These are phyloP conservation scores for Rhodotorula sp. DNA, from an alignment of 1,284 basidiomycete genomes.

Conservation along the genomic window DNA sequence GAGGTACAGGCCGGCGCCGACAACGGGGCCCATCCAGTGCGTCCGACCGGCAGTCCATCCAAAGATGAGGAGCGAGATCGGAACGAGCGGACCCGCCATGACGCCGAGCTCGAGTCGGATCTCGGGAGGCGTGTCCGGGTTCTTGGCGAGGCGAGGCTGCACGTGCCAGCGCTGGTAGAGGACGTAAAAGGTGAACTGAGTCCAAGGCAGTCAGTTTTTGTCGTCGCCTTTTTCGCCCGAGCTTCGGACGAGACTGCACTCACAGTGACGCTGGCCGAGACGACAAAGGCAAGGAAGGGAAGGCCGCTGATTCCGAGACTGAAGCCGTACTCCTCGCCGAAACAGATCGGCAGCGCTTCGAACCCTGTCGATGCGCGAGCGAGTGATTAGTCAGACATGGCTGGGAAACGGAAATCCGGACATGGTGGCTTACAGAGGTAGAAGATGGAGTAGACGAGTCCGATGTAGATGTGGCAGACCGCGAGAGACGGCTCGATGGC, in stretches of 20 bases:
- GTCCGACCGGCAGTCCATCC: conserved; percentile 25
- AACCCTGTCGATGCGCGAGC: conserved; percentile 25
- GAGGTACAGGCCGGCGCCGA: conserved; percentile 33
- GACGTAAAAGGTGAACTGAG: conserved; percentile 38
- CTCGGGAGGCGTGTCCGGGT: conserved; percentile 29
- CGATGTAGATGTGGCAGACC: conserved; percentile 44
- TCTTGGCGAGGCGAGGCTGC: conserved; percentile 10
- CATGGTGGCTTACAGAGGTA: conserved; percentile 12
- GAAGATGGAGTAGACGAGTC: conserved; percentile 39
- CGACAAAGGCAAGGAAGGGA: conserved; percentile 27
- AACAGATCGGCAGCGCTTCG: conserved; percentile 43
- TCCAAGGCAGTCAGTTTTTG: neutral
- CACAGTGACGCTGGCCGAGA: conserved; percentile 5
- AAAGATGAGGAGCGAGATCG: conserved; percentile 34
- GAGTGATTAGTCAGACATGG: neutral
- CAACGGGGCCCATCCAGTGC: conserved; percentile 33
- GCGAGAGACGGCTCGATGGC: conserved; percentile 31
- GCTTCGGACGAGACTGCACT: neutral
- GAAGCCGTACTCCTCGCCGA: conserved; percentile 30
- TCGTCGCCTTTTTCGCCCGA: neutral
- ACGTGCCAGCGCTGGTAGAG: conserved; percentile 29
- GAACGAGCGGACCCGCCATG: conserved; percentile 21
- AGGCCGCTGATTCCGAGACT: conserved; percentile 22
- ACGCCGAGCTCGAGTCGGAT: conserved; percentile 34
- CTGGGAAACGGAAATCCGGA: neutral